Percentiles rank a stretch among this genome's conserved stretches.
Conservation (phyloP, 75 land plant species). For the Selaginella tamariscina region DNA sequence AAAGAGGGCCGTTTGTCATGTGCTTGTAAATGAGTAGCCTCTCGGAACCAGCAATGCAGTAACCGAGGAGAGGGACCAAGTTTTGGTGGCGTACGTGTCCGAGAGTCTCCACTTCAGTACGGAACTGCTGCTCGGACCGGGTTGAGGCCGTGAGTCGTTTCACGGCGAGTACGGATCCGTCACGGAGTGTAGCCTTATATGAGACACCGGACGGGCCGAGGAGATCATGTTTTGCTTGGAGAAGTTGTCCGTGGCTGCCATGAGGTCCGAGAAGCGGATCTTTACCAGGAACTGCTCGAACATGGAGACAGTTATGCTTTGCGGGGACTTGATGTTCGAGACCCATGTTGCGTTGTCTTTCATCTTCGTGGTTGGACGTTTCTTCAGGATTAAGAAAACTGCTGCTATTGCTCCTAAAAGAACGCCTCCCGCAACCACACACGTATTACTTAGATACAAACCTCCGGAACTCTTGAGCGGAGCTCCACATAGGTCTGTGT, state of each 20-base stretch:
- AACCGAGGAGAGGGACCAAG: neutral
- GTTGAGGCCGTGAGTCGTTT: neutral
- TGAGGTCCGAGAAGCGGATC: conserved; percentile 5
- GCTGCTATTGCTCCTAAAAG: neutral
- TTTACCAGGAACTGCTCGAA: conserved; percentile 4
- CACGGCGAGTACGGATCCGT: conserved; percentile 4
- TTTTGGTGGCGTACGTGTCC: neutral
- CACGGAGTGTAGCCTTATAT: conserved; percentile 1
- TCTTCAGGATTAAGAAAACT: neutral
- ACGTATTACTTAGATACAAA: neutral
- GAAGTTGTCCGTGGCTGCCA: conserved; percentile 3
- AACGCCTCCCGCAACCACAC: conserved; percentile 1
- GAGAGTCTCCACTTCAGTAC: neutral
- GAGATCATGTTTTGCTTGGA: neutral
- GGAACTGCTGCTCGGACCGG: neutral
- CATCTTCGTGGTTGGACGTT: neutral
- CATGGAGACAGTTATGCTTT: neutral
- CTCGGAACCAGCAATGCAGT: conserved; percentile 4
- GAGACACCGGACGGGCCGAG: neutral
- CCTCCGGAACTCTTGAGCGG: conserved; percentile 9
- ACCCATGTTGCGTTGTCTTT: neutral
- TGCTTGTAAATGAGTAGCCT: conserved; percentile 3
- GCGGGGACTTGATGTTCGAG: neutral
- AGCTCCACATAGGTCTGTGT: neutral
- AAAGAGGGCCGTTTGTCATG: conserved; percentile 6